phyloP scores from a whole-genome alignment of 306 rosid genomes.

The Quercus cerris region DNA sequence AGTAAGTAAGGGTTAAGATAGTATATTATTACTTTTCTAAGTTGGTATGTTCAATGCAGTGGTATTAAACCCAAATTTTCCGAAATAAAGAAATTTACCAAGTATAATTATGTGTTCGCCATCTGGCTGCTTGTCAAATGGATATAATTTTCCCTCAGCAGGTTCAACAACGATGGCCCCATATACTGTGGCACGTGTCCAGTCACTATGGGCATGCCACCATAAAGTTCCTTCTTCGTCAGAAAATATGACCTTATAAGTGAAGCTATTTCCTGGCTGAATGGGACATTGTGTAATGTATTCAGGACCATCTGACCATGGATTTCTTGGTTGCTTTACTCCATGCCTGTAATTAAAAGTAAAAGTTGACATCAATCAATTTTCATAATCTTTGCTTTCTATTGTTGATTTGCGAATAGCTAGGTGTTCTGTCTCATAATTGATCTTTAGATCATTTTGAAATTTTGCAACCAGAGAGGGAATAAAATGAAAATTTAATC shows the following conservation, averaged over 20 bases:
- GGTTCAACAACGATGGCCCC: conserved; percentile 29
- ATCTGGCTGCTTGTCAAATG: conserved; percentile 22
- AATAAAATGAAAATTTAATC: no score
- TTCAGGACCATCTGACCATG: conserved; percentile 39
- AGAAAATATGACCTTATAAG: conserved; percentile 25
- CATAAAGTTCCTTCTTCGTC: conserved; percentile 39
- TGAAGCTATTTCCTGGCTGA: conserved; percentile 18
- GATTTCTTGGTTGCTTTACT: conserved; percentile 34
- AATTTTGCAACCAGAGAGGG: no score
- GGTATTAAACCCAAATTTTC: background rate
- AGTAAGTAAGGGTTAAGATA: no score
- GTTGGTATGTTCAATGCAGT: no score
- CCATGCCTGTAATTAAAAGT: conserved; percentile 23
- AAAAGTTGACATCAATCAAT: no score
- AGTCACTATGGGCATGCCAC: conserved; percentile 46
- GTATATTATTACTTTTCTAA: no score
- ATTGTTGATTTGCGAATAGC: no score
- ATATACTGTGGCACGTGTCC: conserved; percentile 36
- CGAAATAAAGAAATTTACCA: conserved; percentile 1
- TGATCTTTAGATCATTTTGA: no score
- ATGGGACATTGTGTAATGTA: conserved; percentile 38
- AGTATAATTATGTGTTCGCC: conserved; percentile 11
- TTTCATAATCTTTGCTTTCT: no score
- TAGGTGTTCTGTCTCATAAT: no score
- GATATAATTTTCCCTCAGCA: background rate